Conservation (phyloP, 169 alveolate species). For the Plasmodium gallinaceum region DNA sequence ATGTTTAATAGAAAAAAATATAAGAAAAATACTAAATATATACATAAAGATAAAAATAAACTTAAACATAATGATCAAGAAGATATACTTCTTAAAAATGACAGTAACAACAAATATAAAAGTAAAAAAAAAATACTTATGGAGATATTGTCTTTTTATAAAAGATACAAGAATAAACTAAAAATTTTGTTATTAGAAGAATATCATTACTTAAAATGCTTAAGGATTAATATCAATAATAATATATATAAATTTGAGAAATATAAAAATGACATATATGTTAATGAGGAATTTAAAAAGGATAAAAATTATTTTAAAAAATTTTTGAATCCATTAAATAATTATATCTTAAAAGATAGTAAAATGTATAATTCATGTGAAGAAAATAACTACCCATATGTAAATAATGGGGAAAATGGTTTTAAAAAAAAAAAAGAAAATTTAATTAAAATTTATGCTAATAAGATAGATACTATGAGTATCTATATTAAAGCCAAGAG, state of each 20-base stretch:
- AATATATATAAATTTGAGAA: neutral
- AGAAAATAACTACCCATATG: neutral
- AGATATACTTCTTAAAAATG: no score
- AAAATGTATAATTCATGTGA: conserved; percentile 13
- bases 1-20: no score
- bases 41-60: no score
- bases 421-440: conserved; percentile 1
- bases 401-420: neutral
- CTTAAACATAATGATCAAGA: no score
- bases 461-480: conserved; percentile 10
- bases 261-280: neutral
- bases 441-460: conserved; percentile 14
- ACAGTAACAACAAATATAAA: no score
- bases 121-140: neutral
- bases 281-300: neutral
- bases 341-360: conserved; percentile 2
- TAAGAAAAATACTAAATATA: no score
- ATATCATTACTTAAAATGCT: conserved; percentile 29
- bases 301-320: conserved; percentile 18
- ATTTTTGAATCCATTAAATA: conserved; percentile 3
- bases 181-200: conserved; percentile 43
- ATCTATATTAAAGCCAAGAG: conserved; percentile 32
- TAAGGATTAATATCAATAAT: conserved; percentile 5
- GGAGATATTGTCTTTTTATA: conserved; percentile 40
- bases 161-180: conserved; percentile 26